phyloP scores from a whole-genome alignment of 2,329 filamentous ascomycete genomes.

The Botrytis cinerea region DNA sequence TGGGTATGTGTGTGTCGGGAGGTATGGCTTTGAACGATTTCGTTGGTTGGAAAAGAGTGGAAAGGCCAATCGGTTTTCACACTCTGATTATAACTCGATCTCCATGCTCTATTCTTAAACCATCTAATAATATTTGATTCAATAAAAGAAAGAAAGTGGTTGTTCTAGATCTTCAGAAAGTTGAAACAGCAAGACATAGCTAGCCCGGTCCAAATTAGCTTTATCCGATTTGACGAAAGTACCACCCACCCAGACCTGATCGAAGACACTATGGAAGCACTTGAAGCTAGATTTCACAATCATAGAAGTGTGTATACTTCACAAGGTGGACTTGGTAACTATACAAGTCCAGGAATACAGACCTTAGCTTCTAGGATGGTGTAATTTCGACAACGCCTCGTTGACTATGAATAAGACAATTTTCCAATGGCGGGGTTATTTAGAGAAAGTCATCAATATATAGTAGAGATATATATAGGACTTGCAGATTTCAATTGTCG shows the following conservation, averaged over 20 bases:
- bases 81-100: not conserved
- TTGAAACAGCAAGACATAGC: not conserved
- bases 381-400: not conserved
- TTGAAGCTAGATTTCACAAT: too few relatives aligned
- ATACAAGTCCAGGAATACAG: not conserved
- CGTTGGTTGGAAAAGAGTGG: not conserved
- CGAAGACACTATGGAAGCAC: too few relatives aligned
- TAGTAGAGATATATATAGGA: not conserved
- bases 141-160: not conserved
- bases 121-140: not conserved
- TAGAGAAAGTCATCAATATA: not conserved
- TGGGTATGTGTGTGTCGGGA: not conserved
- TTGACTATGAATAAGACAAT: not conserved
- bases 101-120: not conserved
- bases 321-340: too few relatives aligned
- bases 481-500: not conserved
- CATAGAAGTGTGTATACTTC: too few relatives aligned
- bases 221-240: too few relatives aligned
- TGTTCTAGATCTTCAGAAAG: too few relatives aligned
- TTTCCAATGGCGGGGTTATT: not conserved
- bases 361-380: too few relatives aligned
- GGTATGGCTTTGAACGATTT: not conserved
- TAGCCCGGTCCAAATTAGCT: not conserved
- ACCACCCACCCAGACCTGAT: not conserved
- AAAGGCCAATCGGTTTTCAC: not conserved